A percentile compares a stretch with the other conserved stretches of the same genome.
Evolutionary conservation across 768 basidiomycete genomes (phyloP).

Genomic region (Gloeostereum incarnatum): DNA sequence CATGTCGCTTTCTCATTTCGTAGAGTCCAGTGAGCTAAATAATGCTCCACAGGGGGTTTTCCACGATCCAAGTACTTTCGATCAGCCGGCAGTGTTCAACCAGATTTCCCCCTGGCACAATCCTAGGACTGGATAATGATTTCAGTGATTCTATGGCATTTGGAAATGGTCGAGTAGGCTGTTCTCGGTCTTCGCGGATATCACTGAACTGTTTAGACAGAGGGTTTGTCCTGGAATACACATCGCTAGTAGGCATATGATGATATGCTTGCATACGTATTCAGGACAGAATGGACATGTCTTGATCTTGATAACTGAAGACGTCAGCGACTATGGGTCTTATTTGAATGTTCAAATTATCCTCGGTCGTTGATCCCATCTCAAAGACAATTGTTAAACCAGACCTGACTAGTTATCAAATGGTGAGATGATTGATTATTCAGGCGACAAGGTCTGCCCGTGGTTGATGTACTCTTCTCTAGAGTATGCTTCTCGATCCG

Average conservation of each 20-base stretch:
- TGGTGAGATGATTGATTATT: slow-evolving; percentile 5
- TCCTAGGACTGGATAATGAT: slow-evolving; percentile 8
- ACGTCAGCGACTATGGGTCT: slow-evolving; percentile 17
- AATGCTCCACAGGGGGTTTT: slow-evolving; percentile 8
- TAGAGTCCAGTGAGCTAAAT: too few species aligned
- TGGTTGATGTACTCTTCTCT: not conserved
- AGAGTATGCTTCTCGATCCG: slow-evolving; percentile 10
- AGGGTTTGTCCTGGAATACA: slow-evolving; percentile 13
- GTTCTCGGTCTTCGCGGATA: not conserved
- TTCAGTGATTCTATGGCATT: slow-evolving; percentile 9
- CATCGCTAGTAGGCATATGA: slow-evolving; percentile 9
- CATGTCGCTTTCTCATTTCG: not conserved
- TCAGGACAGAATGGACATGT: too few species aligned
- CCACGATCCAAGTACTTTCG: slow-evolving; percentile 11
- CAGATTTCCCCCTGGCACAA: slow-evolving; percentile 11
- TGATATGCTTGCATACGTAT: slow-evolving; percentile 8
- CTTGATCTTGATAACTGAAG: slow-evolving; percentile 5
- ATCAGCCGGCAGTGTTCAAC: slow-evolving; percentile 10
- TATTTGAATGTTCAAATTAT: slow-evolving; percentile 20
- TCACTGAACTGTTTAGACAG: slow-evolving; percentile 5
- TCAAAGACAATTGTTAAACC: slow-evolving; percentile 5
- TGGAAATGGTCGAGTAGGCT: slow-evolving; percentile 10
- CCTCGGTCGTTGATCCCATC: slow-evolving; percentile 1
- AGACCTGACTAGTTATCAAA: slow-evolving; percentile 9
- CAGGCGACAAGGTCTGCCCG: too few species aligned